phyloP scores from a whole-genome alignment of 257 asterid species.

The Phtheirospermum japonicum region DNA sequence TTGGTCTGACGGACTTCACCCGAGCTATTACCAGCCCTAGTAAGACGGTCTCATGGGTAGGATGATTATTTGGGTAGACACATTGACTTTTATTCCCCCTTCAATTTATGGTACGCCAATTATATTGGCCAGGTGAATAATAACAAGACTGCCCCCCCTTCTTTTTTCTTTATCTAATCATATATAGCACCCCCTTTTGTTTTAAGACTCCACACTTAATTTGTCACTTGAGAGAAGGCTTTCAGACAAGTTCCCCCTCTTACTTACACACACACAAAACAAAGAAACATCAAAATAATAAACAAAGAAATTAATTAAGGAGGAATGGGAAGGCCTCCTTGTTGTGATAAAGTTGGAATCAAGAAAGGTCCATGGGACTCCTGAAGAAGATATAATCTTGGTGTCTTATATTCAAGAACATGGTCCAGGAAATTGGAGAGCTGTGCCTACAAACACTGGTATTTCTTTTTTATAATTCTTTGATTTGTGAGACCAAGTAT shows the following conservation, averaged over 20 bases:
- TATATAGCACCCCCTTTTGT: slow-evolving; percentile 14
- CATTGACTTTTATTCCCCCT: slow-evolving; percentile 25
- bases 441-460: slow-evolving; percentile 88
- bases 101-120: slow-evolving; percentile 26
- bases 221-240: slow-evolving; percentile 22
- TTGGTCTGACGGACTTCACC: too few species aligned
- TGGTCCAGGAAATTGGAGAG: slow-evolving; percentile 95
- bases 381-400: slow-evolving; percentile 83
- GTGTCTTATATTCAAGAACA: slow-evolving; percentile 92
- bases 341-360: slow-evolving; percentile 83
- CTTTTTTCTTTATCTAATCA: slow-evolving; percentile 14
- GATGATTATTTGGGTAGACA: slow-evolving; percentile 20
- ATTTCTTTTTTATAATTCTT: background rate
- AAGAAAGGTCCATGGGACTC: slow-evolving; percentile 99
- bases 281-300: background rate
- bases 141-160: slow-evolving; percentile 25
- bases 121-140: slow-evolving; percentile 32
- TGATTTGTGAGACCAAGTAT: background rate
- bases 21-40: too few species aligned
- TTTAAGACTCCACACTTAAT: slow-evolving; percentile 27
- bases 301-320: background rate
- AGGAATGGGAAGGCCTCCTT: slow-evolving; percentile 90
- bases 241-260: background rate
- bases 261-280: background rate
- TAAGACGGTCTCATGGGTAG: background rate